Evolutionary conservation across 2,329 filamentous ascomycete genomes (phyloP).

Genomic region (Tolypocladium sp.): DNA sequence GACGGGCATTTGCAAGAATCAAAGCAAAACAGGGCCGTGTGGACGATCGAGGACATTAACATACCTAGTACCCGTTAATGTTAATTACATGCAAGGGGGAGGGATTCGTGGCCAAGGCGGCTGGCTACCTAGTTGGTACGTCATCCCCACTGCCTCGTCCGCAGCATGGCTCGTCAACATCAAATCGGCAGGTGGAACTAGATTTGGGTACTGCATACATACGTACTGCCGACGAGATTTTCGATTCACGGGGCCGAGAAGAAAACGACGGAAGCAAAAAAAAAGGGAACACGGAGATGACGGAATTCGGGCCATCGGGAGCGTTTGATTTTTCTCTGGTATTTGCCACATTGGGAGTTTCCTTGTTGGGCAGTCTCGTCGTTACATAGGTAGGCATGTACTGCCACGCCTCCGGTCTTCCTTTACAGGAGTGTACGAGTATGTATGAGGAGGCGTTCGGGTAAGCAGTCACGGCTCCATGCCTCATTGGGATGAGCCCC

Average conservation of each 20-base stretch:
- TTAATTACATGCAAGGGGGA: neutral
- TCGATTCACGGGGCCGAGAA: neutral
- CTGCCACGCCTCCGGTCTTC: no score
- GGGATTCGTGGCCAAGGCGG: neutral
- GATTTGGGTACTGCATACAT: neutral
- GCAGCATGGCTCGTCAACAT: neutral
- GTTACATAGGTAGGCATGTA: no score
- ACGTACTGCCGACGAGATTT: neutral
- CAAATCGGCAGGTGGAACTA: neutral
- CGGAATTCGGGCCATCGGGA: neutral
- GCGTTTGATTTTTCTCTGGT: neutral
- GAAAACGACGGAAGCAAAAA: neutral
- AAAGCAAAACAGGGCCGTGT: neutral
- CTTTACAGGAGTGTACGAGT: no score
- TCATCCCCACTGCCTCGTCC: neutral
- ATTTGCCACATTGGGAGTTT: neutral
- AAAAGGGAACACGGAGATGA: neutral
- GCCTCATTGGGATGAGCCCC: neutral
- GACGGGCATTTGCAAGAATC: neutral
- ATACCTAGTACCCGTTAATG: neutral
- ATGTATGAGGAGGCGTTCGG: neutral
- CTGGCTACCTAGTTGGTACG: neutral
- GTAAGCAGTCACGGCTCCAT: neutral
- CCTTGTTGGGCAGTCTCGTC: neutral
- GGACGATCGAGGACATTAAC: neutral